Evolutionary conservation across 139 green algal species (phyloP), one percentile per base, ranked within the genome.

Genomic region (Microglena sp.): DNA sequence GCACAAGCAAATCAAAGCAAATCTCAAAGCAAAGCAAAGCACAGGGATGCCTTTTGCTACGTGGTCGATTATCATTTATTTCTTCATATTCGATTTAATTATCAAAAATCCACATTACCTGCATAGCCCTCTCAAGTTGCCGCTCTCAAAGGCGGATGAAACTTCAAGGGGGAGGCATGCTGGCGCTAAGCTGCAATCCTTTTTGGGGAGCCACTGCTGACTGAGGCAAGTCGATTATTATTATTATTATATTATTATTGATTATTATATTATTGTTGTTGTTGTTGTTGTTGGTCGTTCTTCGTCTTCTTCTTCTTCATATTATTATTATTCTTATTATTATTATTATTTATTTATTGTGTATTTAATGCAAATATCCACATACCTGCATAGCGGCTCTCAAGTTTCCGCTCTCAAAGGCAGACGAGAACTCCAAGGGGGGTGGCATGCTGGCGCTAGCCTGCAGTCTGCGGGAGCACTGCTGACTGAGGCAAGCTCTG

Each of bases 381-480:
- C 62, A 5, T 55, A 79, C 73, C 68, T 80, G 73, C 6, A 73
- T 64, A 3, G 73, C 73, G 5, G 64, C 61, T 1, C 73, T 57
- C 24, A 80, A 50, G 73, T 80, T 80, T 8, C 73, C 73, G 27
- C 59, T 45, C 7, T 80, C 73, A 57, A 80, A 80, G 44, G 29
- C 33, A 0, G 68, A 76, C 22, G 69, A 44, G 33, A 77, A 77
- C n/a, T n/a, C n/a, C n/a, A n/a, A n/a, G n/a, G n/a, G n/a, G n/a
- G n/a, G n/a, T n/a, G n/a, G n/a, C n/a, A n/a, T n/a, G n/a, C n/a
- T n/a, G n/a, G n/a, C n/a, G n/a, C n/a, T n/a, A n/a, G n/a, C n/a
- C n/a, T n/a, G n/a, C n/a, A n/a, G n/a, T n/a, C n/a, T n/a, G n/a
- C n/a, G n/a, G n/a, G n/a, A n/a, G n/a, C n/a, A n/a, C n/a, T n/a